Percentiles rank a stretch among this genome's conserved stretches.
phyloP scores from a whole-genome alignment of 2,329 filamentous ascomycete species.

The Pleurostoma richardsiae region DNA sequence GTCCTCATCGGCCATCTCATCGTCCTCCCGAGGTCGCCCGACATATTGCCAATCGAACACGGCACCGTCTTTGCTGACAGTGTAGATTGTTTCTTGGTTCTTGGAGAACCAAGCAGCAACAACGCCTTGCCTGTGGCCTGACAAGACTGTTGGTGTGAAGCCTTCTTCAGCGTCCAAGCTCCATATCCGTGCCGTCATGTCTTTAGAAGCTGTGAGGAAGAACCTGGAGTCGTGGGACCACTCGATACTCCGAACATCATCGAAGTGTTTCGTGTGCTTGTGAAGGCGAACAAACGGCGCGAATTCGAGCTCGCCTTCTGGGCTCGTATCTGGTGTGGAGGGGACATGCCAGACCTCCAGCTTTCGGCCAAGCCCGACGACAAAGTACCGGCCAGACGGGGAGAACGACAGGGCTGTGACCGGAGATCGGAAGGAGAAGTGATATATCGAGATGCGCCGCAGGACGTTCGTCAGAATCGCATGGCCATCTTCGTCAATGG shows the following conservation, averaged over 20 bases:
- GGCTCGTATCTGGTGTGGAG: slow-evolving; percentile 75
- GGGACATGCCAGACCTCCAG: slow-evolving; percentile 97
- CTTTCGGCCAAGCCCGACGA: slow-evolving; percentile 78
- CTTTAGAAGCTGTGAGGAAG: slow-evolving; percentile 87
- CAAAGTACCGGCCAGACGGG: slow-evolving; percentile 86
- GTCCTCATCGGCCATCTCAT: slow-evolving; percentile 55
- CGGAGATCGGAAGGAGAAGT: slow-evolving; percentile 88
- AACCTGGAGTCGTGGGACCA: slow-evolving; percentile 97
- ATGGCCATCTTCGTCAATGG: slow-evolving; percentile 89
- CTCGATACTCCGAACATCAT: slow-evolving; percentile 77
- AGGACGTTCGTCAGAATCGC: slow-evolving; percentile 90
- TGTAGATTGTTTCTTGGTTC: slow-evolving; percentile 93
- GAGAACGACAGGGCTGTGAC: slow-evolving; percentile 86
- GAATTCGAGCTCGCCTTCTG: slow-evolving; percentile 83
- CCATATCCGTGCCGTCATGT: slow-evolving; percentile 92
- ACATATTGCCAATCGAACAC: slow-evolving; percentile 91
- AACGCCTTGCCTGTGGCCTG: slow-evolving; percentile 85
- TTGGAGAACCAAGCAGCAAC: slow-evolving; percentile 96
- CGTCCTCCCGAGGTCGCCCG: slow-evolving; percentile 53
- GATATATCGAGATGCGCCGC: slow-evolving; percentile 80
- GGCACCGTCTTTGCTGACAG: slow-evolving; percentile 94
- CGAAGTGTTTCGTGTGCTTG: slow-evolving; percentile 83
- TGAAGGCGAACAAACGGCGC: slow-evolving; percentile 89
- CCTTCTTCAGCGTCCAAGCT: slow-evolving; percentile 82
- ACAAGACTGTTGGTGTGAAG: slow-evolving; percentile 83